Base-by-base conservation (phyloP, 495 filamentous ascomycete genomes). In the Hypoxylon cercidicola region DNA sequence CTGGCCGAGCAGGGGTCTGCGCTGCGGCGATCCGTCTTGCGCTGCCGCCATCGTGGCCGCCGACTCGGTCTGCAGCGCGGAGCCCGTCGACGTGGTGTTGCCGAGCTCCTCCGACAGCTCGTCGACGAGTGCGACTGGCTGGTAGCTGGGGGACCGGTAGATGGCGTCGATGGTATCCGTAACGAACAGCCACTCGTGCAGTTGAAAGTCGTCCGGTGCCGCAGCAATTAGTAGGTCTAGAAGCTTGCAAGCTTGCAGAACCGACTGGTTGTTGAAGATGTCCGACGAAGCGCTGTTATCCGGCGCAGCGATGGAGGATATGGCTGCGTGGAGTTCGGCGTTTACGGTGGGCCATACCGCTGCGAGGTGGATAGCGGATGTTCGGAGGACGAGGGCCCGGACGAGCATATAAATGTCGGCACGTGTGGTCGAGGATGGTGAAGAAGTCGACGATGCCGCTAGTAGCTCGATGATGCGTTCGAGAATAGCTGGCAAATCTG, bases 91-190 rank as follows among this genome's bases (percentile, higher is more conserved):
- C 20, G 55, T 50, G 12, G 81, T 72, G 25, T 79, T 76, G 9
- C 89, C 90, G 0, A 97, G 79, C 59, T 87, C 89, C 66, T 95
- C 91, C 0, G 91, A 90, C 7, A 99, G 79, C 68, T 94, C 91
- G 64, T 99, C 95, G 15, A 90, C 89, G 10, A 98, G 82, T 0
- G 93, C 92, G 3, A 89, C 80, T 0, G 93, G 86, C 53, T 87
- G 82, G 78, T 88, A 90, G 48, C 82, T 77, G n/a, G 85, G 75
- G 0, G 93, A 89, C 13, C 90, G 87, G 71, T 98, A 98, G 19
- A 98, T 92, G 1, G 96, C 93, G 71, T 99, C 95, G 65, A 97
- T 93, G 34, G 93, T 97, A 72, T 99, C 96, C 4, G 93, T 94
- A 20, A 98, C 87, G 74, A 96, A 99, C 15, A 98, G 84, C 95